These are phyloP conservation scores for Silene latifolia DNA, from an alignment of 148 eudicot species.

Conservation along the genomic window DNA sequence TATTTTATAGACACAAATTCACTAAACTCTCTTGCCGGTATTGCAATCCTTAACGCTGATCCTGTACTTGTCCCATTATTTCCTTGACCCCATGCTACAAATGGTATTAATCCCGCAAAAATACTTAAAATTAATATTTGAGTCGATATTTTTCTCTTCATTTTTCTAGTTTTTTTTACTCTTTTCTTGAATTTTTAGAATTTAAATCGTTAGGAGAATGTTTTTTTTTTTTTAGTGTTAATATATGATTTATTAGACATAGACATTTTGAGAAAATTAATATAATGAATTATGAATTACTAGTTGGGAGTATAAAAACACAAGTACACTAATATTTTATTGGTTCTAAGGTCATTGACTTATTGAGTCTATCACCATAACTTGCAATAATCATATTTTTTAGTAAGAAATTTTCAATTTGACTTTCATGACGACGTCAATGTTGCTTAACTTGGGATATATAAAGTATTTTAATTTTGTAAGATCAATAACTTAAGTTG, in stretches of 20 bases:
- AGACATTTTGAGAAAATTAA: not conserved
- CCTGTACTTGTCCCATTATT: conserved; percentile 3
- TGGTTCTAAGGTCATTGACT: no score
- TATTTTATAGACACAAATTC: conserved; percentile 3
- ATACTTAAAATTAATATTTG: not conserved
- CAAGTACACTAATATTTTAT: not conserved
- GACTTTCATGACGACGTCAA: not conserved
- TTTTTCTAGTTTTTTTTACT: no score
- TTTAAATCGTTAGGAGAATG: not conserved
- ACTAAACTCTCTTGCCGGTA: conserved; percentile 15
- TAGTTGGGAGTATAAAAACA: not conserved
- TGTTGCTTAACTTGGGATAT: not conserved
- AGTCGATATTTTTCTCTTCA: not conserved
- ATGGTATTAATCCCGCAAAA: not conserved
- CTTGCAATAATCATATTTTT: not conserved
- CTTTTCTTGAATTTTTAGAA: not conserved
- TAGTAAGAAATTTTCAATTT: not conserved
- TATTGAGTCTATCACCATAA: not conserved
- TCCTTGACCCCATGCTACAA: not conserved
- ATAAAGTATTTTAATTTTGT: no score
- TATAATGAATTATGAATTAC: no score
- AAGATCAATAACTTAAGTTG: no score
- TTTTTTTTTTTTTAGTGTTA: not conserved
- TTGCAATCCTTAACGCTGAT: conserved; percentile 10
- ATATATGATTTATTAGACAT: not conserved